A percentile compares a stretch with the other conserved stretches of the same genome.
These are phyloP conservation scores for Lactarius hengduanensis DNA, from an alignment of 768 basidiomycete genomes.

Conservation along the genomic window DNA sequence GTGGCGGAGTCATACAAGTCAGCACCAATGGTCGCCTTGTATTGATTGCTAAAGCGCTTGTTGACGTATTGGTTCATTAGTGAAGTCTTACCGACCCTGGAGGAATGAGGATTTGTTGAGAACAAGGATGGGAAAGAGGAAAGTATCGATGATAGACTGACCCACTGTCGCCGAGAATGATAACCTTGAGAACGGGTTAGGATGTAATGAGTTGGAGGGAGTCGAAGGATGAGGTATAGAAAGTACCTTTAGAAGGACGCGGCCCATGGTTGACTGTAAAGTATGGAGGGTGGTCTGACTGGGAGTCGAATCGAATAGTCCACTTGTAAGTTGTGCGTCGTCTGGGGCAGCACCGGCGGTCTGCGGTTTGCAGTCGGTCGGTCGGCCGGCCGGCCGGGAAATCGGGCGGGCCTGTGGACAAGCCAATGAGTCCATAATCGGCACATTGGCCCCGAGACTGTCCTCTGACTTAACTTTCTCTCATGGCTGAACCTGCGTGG, in stretches of 20 bases:
- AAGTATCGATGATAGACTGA: conserved; percentile 41
- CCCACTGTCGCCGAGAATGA: conserved; percentile 98
- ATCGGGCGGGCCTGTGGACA: not conserved
- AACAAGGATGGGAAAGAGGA: conserved; percentile 12
- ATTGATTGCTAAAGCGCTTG: conserved; percentile 99
- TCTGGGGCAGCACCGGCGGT: not conserved
- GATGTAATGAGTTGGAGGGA: conserved; percentile 21
- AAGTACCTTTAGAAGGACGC: conserved; percentile 78
- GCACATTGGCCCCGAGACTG: not conserved
- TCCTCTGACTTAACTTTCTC: conserved; percentile 15
- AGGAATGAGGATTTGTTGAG: conserved; percentile 23
- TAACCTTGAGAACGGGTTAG: conserved; percentile 59
- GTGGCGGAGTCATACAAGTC: conserved; percentile 70
- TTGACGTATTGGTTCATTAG: conserved; percentile 99
- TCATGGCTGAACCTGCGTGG: conserved; percentile 82
- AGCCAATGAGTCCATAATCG: not conserved
- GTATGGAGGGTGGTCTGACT: conserved; percentile 26
- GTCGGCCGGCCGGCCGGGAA: not conserved
- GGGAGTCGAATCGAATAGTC: conserved; percentile 2
- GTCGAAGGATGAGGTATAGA: not conserved
- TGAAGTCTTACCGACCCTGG: conserved; percentile 96
- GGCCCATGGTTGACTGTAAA: conserved; percentile 56
- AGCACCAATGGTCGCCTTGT: conserved; percentile 98
- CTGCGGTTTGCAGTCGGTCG: not conserved
- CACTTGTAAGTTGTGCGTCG: not conserved